Percentiles rank a stretch among this genome's conserved stretches.
phyloP scores from a whole-genome alignment of 331 rosid genomes.

The Telfairia occidentalis region DNA sequence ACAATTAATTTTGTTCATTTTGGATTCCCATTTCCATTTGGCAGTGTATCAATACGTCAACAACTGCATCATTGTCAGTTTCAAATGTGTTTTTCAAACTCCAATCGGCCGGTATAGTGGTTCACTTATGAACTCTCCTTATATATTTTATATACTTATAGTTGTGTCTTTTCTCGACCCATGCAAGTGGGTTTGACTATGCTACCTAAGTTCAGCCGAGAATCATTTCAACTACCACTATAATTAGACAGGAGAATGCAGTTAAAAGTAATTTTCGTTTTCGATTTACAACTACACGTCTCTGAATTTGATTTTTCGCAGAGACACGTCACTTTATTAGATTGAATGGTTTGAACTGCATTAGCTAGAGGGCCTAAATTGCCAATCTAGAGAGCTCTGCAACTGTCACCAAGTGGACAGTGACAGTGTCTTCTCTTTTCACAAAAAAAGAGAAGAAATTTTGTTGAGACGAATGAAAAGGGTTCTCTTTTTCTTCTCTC shows the following conservation, averaged over 20 bases:
- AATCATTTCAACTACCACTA: not conserved
- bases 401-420: not conserved
- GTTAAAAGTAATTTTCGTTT: not conserved
- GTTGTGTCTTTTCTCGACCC: not conserved
- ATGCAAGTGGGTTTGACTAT: constrained; percentile 1
- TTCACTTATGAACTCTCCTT: not conserved
- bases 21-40: constrained; percentile 9
- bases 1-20: constrained; percentile 5
- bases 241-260: not conserved
- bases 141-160: not conserved
- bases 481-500: not conserved
- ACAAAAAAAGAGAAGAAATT: not conserved
- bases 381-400: not conserved
- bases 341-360: not conserved
- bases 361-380: not conserved
- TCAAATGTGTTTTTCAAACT: not conserved
- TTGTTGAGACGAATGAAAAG: not conserved
- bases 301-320: not conserved
- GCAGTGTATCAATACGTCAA: not conserved
- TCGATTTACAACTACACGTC: not conserved
- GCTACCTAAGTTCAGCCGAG: not conserved
- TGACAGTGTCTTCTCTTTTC: not conserved
- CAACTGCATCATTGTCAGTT: constrained; percentile 5
- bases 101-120: not conserved
- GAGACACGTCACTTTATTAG: not conserved